These are phyloP conservation scores for Mrakia hoshinonis DNA, from an alignment of 768 basidiomycete species.

Conservation along the genomic window DNA sequence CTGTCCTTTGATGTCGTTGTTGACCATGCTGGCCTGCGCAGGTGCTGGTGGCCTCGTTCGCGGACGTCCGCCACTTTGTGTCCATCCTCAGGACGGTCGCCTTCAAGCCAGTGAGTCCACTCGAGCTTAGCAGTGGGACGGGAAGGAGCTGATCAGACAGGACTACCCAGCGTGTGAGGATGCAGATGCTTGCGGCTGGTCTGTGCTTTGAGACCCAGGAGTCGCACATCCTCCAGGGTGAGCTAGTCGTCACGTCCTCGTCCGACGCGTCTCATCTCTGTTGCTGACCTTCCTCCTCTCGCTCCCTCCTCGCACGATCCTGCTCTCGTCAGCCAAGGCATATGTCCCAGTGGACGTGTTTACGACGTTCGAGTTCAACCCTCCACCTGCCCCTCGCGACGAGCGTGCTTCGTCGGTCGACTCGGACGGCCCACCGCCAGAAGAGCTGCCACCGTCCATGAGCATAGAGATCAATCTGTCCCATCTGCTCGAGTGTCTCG, in stretches of 20 bases:
- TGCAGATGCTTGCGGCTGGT: conserved; percentile 61
- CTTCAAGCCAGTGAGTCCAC: conserved; percentile 57
- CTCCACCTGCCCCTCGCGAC: conserved; percentile 35
- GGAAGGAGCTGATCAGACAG: no score
- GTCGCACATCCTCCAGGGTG: conserved; percentile 68
- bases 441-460: conserved; percentile 38
- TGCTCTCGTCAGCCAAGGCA: conserved; percentile 56
- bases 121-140: no score
- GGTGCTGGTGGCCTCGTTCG: conserved; percentile 40
- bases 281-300: background rate
- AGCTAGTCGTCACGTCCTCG: conserved; percentile 28
- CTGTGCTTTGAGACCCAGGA: conserved; percentile 78
- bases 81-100: conserved; percentile 71
- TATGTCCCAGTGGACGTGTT: conserved; percentile 72
- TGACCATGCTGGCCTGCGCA: conserved; percentile 2
- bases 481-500: conserved; percentile 78
- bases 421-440: conserved; percentile 32
- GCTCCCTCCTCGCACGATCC: background rate
- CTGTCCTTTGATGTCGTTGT: background rate
- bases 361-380: conserved; percentile 63
- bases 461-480: conserved; percentile 72
- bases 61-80: conserved; percentile 71
- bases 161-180: conserved; percentile 59
- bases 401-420: conserved; percentile 35
- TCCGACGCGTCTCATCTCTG: background rate